phyloP scores from a whole-genome alignment of 805 yeast species.

The Helenozyma rhizophorensis region DNA sequence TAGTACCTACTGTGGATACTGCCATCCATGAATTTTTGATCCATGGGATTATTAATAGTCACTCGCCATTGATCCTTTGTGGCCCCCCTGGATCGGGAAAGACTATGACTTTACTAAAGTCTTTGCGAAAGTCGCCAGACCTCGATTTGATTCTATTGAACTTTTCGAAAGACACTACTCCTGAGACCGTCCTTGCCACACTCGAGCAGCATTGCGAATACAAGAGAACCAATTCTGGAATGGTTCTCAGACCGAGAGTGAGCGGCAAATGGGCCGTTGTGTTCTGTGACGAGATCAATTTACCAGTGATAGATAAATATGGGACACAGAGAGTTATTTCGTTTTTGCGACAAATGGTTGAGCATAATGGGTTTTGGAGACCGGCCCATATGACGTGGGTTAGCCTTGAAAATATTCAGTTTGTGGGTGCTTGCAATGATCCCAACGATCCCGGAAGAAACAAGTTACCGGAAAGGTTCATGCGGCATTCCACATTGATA shows the following conservation, averaged over 20 bases:
- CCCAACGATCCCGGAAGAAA: constrained; percentile 76
- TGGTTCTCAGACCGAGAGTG: constrained; percentile 51
- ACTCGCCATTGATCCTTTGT: constrained; percentile 64
- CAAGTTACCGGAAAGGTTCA: constrained; percentile 52
- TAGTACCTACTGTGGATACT: constrained; percentile 81
- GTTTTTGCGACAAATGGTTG: constrained; percentile 70
- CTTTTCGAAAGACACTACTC: constrained; percentile 77
- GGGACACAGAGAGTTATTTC: constrained; percentile 72
- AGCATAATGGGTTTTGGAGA: constrained; percentile 75
- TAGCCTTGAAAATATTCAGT: constrained; percentile 54
- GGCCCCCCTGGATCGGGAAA: constrained; percentile 99
- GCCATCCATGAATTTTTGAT: constrained; percentile 60
- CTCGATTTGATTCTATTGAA: constrained; percentile 66
- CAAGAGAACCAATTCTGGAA: constrained; percentile 47
- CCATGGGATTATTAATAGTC: constrained; percentile 50
- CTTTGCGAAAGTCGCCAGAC: constrained; percentile 53
- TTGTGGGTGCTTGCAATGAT: constrained; percentile 96
- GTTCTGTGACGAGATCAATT: constrained; percentile 88
- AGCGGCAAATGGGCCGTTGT: constrained; percentile 70
- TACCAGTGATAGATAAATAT: constrained; percentile 67
- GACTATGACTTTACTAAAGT: constrained; percentile 80
- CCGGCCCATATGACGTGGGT: constrained; percentile 62
- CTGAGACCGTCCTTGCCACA: constrained; percentile 54
- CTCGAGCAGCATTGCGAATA: constrained; percentile 73
- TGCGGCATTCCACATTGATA: constrained; percentile 61